A percentile compares a stretch with the other conserved stretches of the same genome.
Evolutionary conservation across 805 yeast genomes (phyloP).

Genomic region (Komagataella mondaviorum): DNA sequence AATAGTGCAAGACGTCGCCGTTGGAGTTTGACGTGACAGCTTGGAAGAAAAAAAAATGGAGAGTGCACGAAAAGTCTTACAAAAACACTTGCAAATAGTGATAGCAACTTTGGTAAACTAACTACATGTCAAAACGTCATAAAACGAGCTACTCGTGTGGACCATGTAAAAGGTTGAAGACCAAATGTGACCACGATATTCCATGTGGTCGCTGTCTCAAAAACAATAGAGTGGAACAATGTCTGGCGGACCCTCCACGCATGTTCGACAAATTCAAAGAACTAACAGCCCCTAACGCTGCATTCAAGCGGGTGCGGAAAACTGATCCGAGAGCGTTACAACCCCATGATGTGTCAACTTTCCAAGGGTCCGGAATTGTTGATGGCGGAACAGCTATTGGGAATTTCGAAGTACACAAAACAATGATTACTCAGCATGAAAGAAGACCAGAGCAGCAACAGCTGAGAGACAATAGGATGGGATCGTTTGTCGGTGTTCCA

Average conservation of each 20-base stretch:
- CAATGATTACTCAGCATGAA: not conserved
- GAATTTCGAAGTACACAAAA: not conserved
- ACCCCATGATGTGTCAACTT: not conserved
- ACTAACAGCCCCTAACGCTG: not conserved
- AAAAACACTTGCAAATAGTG: slow-evolving; percentile 1
- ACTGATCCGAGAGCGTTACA: not conserved
- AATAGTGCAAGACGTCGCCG: not conserved
- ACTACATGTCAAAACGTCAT: not conserved
- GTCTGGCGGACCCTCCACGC: slow-evolving; percentile 16
- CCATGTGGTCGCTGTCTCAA: slow-evolving; percentile 6
- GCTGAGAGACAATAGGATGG: not conserved
- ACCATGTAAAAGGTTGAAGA: slow-evolving; percentile 4
- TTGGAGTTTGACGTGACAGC: not conserved
- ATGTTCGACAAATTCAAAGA: not conserved
- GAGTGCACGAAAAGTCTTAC: not conserved
- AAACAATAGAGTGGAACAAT: slow-evolving; percentile 6
- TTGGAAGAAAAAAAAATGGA: not conserved
- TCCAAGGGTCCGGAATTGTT: not conserved
- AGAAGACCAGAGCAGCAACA: not conserved
- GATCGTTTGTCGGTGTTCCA: not conserved
- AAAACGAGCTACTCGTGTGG: slow-evolving; percentile 1
- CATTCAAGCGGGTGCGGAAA: not conserved
- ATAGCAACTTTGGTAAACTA: not conserved
- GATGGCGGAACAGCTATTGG: not conserved
- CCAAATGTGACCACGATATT: slow-evolving; percentile 5